Conservation (phyloP, 306 rosid genomes). For the Abrus pulchellus region DNA sequence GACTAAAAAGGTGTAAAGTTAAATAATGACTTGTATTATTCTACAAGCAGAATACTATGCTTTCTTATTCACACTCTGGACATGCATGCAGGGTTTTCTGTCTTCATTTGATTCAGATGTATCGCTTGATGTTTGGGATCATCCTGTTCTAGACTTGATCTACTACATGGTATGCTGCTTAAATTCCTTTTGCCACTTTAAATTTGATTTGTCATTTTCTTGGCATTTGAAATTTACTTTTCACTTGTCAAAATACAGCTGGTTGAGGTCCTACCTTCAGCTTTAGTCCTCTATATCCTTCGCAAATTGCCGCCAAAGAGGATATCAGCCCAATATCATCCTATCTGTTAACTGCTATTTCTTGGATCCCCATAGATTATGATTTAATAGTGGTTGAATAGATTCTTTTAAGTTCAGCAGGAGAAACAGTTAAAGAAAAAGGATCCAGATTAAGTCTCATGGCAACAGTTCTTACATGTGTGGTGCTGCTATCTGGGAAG, state of each 20-base stretch:
- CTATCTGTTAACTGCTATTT: constrained; percentile 64
- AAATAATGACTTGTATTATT: constrained; percentile 21
- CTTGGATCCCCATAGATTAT: constrained; percentile 41
- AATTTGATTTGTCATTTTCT: constrained; percentile 21
- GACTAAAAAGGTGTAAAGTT: constrained; percentile 24
- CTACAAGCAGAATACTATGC: constrained; percentile 32
- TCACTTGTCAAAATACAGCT: constrained; percentile 60
- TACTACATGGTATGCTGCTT: constrained; percentile 80
- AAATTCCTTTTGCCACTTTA: constrained; percentile 12
- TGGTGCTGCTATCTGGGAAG: constrained; percentile 51
- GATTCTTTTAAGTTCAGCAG: constrained; percentile 50
- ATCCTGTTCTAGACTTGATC: constrained; percentile 62
- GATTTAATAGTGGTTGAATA: constrained; percentile 49
- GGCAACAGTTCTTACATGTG: constrained; percentile 42
- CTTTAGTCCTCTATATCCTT: constrained; percentile 87
- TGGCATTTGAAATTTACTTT: constrained; percentile 44
- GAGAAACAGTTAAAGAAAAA: constrained; percentile 44
- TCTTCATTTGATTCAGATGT: constrained; percentile 81
- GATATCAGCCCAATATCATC: constrained; percentile 89
- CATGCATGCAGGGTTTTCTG: constrained; percentile 70
- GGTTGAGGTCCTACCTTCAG: constrained; percentile 96
- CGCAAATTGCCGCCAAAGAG: constrained; percentile 96
- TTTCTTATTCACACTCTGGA: constrained; percentile 35
- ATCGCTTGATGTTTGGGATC: constrained; percentile 81
- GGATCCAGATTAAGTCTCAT: constrained; percentile 46